These are phyloP conservation scores for Ananas comosus DNA, from an alignment of 176 grass and related monocot genomes.

Conservation along the genomic window DNA sequence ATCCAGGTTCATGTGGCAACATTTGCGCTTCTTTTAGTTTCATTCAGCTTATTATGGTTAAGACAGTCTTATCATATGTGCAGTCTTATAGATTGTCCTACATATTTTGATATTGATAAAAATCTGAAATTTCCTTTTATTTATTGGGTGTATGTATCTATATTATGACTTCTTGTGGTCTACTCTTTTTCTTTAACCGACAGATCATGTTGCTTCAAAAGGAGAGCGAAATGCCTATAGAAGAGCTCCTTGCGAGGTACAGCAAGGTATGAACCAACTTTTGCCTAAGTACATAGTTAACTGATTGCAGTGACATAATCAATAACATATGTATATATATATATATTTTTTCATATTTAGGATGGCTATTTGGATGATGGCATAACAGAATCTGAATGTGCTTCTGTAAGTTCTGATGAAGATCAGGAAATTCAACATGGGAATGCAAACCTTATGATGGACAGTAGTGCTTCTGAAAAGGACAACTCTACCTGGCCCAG, in stretches of 20 bases:
- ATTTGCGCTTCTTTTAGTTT: too few relatives aligned
- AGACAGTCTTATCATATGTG: too few relatives aligned
- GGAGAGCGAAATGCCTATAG: slow-evolving; percentile 84
- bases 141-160: not conserved
- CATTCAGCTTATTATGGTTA: too few relatives aligned
- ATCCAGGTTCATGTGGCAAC: too few relatives aligned
- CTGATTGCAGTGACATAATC: slow-evolving; percentile 2
- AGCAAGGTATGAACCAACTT: slow-evolving; percentile 51
- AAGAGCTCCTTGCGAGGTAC: slow-evolving; percentile 86
- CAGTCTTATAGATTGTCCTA: not conserved
- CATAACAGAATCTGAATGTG: slow-evolving; percentile 44
- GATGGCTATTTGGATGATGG: slow-evolving; percentile 61
- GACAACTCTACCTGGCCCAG: slow-evolving; percentile 22
- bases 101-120: not conserved
- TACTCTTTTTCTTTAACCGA: slow-evolving; percentile 16
- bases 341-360: slow-evolving; percentile 36
- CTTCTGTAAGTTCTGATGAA: slow-evolving; percentile 38
- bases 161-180: not conserved
- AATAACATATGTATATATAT: slow-evolving; percentile 17
- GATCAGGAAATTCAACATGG: slow-evolving; percentile 25
- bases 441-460: slow-evolving; percentile 16
- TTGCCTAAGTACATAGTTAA: slow-evolving; percentile 19
- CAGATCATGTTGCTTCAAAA: slow-evolving; percentile 91
- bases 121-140: not conserved
- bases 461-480: slow-evolving; percentile 6